phyloP scores from a whole-genome alignment of 805 yeast species.

The Sporopachydermia quercuum region DNA sequence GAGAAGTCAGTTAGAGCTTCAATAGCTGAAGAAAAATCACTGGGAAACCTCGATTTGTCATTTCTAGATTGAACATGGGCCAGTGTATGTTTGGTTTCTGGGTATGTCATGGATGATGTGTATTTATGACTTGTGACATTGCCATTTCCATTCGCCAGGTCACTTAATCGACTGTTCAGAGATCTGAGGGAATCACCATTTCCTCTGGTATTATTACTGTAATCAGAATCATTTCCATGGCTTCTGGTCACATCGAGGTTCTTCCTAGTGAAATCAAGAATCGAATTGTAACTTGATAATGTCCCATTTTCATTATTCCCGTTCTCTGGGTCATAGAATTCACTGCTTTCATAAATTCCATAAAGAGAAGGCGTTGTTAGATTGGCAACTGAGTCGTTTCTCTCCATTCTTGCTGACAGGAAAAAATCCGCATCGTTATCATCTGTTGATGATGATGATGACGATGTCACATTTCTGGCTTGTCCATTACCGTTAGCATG shows the following conservation, averaged over 20 bases:
- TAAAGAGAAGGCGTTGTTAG: conserved; percentile 31
- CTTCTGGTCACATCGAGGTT: neutral
- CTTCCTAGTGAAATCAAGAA: neutral
- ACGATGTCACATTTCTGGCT: conserved; percentile 11
- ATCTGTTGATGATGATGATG: conserved; percentile 10
- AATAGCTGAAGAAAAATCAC: neutral
- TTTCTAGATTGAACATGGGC: neutral
- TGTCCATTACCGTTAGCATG: neutral
- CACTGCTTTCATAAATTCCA: conserved; percentile 22
- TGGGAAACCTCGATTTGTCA: too few relatives aligned
- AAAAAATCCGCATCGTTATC: conserved; percentile 3
- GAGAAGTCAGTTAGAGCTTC: neutral
- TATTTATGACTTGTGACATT: neutral
- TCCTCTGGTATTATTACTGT: too few relatives aligned
- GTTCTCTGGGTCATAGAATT: conserved; percentile 11
- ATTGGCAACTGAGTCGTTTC: conserved; percentile 19
- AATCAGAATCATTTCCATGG: neutral
- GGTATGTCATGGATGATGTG: neutral
- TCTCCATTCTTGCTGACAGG: conserved; percentile 2
- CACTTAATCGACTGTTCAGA: neutral
- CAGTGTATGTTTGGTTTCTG: neutral
- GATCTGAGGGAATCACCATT: neutral
- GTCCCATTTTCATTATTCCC: neutral
- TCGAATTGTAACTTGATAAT: neutral
- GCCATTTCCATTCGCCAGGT: neutral